These are phyloP conservation scores for Coemansia umbellata DNA, from an alignment of 192 early-diverging fungal genomes.

Conservation along the genomic window DNA sequence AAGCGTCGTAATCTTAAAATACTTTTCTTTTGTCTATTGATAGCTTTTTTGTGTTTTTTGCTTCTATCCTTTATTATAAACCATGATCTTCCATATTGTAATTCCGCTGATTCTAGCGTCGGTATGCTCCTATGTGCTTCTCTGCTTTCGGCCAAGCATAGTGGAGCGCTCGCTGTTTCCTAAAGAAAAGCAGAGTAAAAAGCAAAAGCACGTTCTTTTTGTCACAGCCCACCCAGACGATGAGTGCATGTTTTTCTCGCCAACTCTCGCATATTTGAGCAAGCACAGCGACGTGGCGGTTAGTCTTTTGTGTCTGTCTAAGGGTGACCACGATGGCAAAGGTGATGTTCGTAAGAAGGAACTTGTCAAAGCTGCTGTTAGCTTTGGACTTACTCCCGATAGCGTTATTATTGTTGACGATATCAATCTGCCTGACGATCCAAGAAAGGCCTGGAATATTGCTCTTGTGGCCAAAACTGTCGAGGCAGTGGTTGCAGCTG, in stretches of 20 bases:
- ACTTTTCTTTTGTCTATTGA: too few relatives aligned
- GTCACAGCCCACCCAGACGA: conserved; percentile 94
- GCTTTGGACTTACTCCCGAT: conserved; percentile 45
- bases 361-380: conserved; percentile 32
- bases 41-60: neutral
- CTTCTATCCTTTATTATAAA: neutral
- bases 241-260: conserved; percentile 97
- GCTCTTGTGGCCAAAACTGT: conserved; percentile 59
- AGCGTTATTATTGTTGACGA: conserved; percentile 52
- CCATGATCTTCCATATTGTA: conserved; percentile 36
- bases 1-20: too few relatives aligned
- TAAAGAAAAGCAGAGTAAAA: conserved; percentile 29
- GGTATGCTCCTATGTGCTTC: conserved; percentile 15
- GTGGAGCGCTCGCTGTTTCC: conserved; percentile 35
- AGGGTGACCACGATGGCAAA: conserved; percentile 57
- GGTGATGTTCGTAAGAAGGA: conserved; percentile 49
- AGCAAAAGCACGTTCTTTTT: conserved; percentile 54
- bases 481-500: conserved; percentile 55
- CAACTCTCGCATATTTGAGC: conserved; percentile 61
- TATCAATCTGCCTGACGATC: conserved; percentile 62
- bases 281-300: conserved; percentile 55
- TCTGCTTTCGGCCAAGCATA: conserved; percentile 29
- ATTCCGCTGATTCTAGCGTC: conserved; percentile 34
- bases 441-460: conserved; percentile 60
- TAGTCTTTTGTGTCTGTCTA: conserved; percentile 78